Conservation (phyloP, 2,329 filamentous ascomycete species). For the Xylaria sp. region DNA sequence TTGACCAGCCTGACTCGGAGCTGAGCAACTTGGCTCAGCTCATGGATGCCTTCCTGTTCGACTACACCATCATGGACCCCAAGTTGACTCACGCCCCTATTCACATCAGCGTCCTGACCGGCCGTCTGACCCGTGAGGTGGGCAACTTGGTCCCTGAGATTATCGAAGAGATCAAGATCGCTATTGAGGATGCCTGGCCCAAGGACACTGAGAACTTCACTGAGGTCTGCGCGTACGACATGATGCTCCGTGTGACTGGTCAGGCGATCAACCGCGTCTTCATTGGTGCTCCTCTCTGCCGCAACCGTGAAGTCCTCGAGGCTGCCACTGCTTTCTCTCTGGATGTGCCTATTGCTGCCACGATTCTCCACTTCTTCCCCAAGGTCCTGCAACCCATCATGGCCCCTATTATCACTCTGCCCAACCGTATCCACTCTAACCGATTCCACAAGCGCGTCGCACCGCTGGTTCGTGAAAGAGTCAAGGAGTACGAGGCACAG, state of each 20-base stretch:
- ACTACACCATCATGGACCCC: constrained; percentile 16
- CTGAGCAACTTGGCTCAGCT: constrained; percentile 4
- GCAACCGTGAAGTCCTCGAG: constrained; percentile 19
- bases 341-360: constrained; percentile 17
- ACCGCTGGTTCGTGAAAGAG: constrained; percentile 21
- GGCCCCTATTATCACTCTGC: constrained; percentile 19
- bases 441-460: constrained; percentile 17
- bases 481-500: constrained; percentile 15
- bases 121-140: constrained; percentile 7
- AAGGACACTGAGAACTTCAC: background rate
- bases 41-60: constrained; percentile 11
- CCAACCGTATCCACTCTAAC: constrained; percentile 19
- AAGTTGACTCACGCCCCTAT: constrained; percentile 3
- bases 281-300: constrained; percentile 23
- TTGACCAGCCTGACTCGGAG: constrained; percentile 12
- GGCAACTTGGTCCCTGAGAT: constrained; percentile 7
- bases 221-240: constrained; percentile 12
- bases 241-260: constrained; percentile 12
- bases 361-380: constrained; percentile 19
- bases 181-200: constrained; percentile 2
- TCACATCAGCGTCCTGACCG: constrained; percentile 4
- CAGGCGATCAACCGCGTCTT: constrained; percentile 21
- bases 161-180: constrained; percentile 7
- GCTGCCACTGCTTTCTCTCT: constrained; percentile 20
- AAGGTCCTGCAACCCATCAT: constrained; percentile 17